These are phyloP conservation scores for Exophiala aquamarina DNA, from an alignment of 2,329 filamentous ascomycete species.

Conservation along the genomic window DNA sequence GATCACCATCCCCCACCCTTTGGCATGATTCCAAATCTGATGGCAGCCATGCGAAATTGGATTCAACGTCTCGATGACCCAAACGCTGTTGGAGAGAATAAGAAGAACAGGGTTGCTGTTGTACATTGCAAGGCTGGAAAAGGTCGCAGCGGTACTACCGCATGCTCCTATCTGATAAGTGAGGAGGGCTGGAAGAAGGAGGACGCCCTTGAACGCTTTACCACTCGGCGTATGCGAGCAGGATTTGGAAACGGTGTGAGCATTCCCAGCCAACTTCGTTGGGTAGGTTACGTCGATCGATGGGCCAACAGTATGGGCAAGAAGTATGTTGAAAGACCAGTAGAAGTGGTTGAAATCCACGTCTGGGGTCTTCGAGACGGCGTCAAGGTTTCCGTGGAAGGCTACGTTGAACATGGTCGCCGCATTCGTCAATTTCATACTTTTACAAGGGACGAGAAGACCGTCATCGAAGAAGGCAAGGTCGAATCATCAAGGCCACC, in stretches of 20 bases:
- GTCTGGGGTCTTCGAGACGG: constrained; percentile 85
- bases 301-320: constrained; percentile 74
- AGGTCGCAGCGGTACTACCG: constrained; percentile 83
- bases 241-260: constrained; percentile 87
- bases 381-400: constrained; percentile 82
- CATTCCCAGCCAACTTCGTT: constrained; percentile 88
- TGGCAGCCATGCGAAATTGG: constrained; percentile 93
- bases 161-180: constrained; percentile 85
- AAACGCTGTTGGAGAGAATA: constrained; percentile 31
- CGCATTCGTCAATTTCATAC: constrained; percentile 80
- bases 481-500: constrained; percentile 1
- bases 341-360: constrained; percentile 87
- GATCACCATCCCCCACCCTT: constrained; percentile 98
- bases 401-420: constrained; percentile 85
- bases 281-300: constrained; percentile 82
- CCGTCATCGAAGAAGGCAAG: constrained; percentile 56
- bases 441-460: constrained; percentile 70
- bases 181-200: constrained; percentile 72
- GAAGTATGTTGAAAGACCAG: constrained; percentile 74
- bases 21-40: constrained; percentile 78
- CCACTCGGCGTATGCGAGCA: constrained; percentile 82
- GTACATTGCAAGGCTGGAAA: constrained; percentile 98
- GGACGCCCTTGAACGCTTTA: constrained; percentile 68
- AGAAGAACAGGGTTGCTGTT: constrained; percentile 68
- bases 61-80: constrained; percentile 55